These are phyloP conservation scores for Cocos nucifera DNA, from an alignment of 176 grass and related monocot species.

Conservation along the genomic window DNA sequence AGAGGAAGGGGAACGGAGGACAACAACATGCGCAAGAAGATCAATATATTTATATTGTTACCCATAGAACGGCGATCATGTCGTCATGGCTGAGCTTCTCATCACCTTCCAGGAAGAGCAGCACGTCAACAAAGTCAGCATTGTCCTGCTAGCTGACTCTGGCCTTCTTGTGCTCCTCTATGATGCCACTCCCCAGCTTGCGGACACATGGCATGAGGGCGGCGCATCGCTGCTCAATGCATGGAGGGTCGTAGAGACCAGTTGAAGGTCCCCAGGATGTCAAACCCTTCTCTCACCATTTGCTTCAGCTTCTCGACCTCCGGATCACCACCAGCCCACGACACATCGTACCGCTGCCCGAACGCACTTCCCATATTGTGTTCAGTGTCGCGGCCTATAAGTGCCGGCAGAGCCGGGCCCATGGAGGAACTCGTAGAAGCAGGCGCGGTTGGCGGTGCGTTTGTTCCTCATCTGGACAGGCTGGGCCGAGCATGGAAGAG, in stretches of 20 bases:
- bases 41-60: conserved; percentile 1
- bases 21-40: too few relatives aligned
- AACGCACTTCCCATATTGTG: conserved; percentile 83
- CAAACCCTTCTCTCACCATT: conserved; percentile 76
- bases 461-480: too few relatives aligned
- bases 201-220: conserved; percentile 52
- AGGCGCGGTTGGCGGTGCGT: too few relatives aligned
- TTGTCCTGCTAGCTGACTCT: conserved; percentile 12
- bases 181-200: conserved; percentile 39
- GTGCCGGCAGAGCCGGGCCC: conserved; percentile 28
- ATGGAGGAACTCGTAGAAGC: too few relatives aligned
- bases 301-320: conserved; percentile 45
- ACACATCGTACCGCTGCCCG: conserved; percentile 37
- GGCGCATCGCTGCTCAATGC: conserved; percentile 37
- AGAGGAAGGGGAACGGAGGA: too few relatives aligned
- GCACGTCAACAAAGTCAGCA: conserved; percentile 57
- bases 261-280: conserved; percentile 72
- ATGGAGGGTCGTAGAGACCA: conserved; percentile 60
- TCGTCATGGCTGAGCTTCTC: conserved; percentile 55
- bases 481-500: too few relatives aligned
- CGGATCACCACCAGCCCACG: neutral
- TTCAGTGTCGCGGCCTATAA: conserved; percentile 59
- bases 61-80: conserved; percentile 78
- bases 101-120: conserved; percentile 54
- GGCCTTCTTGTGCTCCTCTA: conserved; percentile 36